phyloP scores from a whole-genome alignment of 768 basidiomycete genomes.

The Lentinula boryana region DNA sequence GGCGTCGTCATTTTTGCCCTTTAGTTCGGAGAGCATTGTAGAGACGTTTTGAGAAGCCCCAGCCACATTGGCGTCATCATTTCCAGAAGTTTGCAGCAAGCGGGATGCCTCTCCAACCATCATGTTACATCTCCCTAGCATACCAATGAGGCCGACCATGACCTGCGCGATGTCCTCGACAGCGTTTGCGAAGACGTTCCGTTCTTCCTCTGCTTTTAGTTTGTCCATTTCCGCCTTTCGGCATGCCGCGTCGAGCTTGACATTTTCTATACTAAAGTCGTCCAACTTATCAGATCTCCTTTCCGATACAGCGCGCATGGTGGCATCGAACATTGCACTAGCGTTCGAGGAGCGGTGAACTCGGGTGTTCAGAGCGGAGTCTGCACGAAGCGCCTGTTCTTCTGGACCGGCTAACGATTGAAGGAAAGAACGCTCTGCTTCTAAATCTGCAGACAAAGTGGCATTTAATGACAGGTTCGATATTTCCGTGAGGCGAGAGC shows the following conservation, averaged over 20 bases:
- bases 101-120: constrained; percentile 56
- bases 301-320: constrained; percentile 77
- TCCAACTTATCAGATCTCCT: constrained; percentile 75
- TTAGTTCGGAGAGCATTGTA: constrained; percentile 43
- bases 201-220: constrained; percentile 58
- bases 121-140: constrained; percentile 75
- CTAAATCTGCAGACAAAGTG: constrained; percentile 48
- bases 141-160: constrained; percentile 67
- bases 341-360: constrained; percentile 70
- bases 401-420: constrained; percentile 63
- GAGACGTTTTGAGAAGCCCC: constrained; percentile 43
- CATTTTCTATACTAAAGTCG: constrained; percentile 58
- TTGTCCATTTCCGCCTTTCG: constrained; percentile 69
- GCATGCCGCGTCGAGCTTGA: constrained; percentile 64
- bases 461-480: constrained; percentile 30
- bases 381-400: constrained; percentile 56
- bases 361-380: constrained; percentile 52
- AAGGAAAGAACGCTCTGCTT: constrained; percentile 68
- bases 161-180: constrained; percentile 61
- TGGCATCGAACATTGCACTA: constrained; percentile 78
- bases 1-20: constrained; percentile 63
- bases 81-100: constrained; percentile 19
- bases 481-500: constrained; percentile 54
- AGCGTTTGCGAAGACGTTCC: constrained; percentile 56
- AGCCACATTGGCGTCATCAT: constrained; percentile 27